Conservation (phyloP, 2,329 filamentous ascomycete genomes). For the Curvularia lunata region DNA sequence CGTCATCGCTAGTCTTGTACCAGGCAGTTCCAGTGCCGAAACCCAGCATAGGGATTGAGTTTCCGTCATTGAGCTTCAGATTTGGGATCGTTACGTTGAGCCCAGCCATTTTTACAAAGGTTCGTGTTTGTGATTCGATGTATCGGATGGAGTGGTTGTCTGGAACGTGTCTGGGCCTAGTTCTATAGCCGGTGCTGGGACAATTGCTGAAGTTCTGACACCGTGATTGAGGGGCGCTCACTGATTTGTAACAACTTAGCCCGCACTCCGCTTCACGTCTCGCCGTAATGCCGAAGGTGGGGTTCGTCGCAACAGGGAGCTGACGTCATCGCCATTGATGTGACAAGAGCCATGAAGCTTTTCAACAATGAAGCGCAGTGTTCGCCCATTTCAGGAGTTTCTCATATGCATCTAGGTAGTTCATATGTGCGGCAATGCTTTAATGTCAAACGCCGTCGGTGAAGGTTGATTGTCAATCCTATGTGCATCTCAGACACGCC, state of each 20-base stretch:
- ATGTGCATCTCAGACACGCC: not conserved
- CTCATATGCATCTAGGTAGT: not conserved
- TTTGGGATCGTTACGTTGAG: slow-evolving; percentile 59
- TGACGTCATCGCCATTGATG: slow-evolving; percentile 8
- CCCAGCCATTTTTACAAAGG: slow-evolving; percentile 47
- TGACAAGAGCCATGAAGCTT: not conserved
- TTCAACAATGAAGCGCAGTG: not conserved
- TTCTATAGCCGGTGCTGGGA: not conserved
- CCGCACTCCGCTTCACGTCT: not conserved
- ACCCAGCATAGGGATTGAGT: slow-evolving; percentile 72
- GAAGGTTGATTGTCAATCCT: not conserved
- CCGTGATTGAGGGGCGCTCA: not conserved
- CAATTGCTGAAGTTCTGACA: not conserved
- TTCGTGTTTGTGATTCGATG: not conserved
- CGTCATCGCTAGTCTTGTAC: slow-evolving; percentile 60
- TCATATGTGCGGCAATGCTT: not conserved
- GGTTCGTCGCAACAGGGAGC: slow-evolving; percentile 4
- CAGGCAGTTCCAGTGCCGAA: slow-evolving; percentile 77
- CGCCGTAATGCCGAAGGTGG: slow-evolving; percentile 14
- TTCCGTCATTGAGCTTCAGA: slow-evolving; percentile 76
- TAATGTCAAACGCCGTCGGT: not conserved
- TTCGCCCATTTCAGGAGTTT: not conserved
- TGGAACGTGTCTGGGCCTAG: not conserved
- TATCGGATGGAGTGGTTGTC: not conserved
- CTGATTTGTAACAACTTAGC: not conserved